Evolutionary conservation across 768 basidiomycete species (phyloP), one percentile per base, ranked within the genome.

Genomic region (Leccinum uliginosum): DNA sequence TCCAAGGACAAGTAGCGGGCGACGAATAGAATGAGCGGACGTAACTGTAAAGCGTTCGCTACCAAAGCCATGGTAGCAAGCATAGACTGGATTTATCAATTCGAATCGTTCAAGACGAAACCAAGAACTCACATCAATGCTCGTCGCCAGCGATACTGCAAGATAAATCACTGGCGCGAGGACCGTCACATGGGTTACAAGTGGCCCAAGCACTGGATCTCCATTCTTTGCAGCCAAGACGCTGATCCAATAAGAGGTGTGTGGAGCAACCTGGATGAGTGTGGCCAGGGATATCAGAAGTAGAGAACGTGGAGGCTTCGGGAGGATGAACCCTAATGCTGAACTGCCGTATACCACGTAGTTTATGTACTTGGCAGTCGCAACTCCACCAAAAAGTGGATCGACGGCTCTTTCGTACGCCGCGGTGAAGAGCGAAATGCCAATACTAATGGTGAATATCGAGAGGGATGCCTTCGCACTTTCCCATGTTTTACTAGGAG

Each of bases 221-320:
- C 73, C 74, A 62, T 71, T 68, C 60, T 85, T 78, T 29, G 82
- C 80, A 10, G 85, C 83, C 72, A 77, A 79, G 23, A 81, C 78
- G 30, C 83, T 80, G 21, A 81, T 71, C 82, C 83, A 89, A 63
- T 89, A 88, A 6, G 82, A 81, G n/a, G 83, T 77, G 62, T 82
- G 79, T 1, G 90, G 85, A 27, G 83, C 76, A 49, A 74, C 55
- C 50, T 78, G 73, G 34, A 83, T 67, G 27, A 76, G 65, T 9
- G 74, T 53, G 19, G 75, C 78, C 40, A 80, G 73, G 57, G 69
- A 66, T n/a, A 55, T 47, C 21, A 73, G 35, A 44, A 68, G 61
- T 15, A 58, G 30, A 51, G 65, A 56, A 44, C 50, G 67, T 29
- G 68, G 26, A n/a, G 76, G 56, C 55, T 53, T 66, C 19, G 74